These are phyloP conservation scores for Vinca minor DNA, from an alignment of 257 asterid species.

Conservation along the genomic window DNA sequence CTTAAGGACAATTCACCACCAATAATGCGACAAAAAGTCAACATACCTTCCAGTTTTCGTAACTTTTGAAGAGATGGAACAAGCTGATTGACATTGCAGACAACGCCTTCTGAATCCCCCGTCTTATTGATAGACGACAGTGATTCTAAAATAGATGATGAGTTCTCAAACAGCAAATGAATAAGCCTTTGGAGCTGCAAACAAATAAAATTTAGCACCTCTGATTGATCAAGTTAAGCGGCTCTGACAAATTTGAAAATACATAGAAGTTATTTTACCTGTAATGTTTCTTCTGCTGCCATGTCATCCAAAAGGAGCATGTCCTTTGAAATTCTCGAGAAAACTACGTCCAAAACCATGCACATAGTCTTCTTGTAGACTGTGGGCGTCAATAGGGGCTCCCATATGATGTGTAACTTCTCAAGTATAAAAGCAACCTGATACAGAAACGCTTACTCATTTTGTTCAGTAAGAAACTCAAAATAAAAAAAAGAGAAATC, in stretches of 20 bases:
- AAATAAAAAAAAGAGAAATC: conserved; percentile 8
- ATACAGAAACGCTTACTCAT: conserved; percentile 13
- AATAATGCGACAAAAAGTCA: conserved; percentile 8
- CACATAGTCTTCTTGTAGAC: conserved; percentile 64
- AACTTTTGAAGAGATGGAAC: conserved; percentile 59
- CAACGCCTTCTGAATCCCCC: conserved; percentile 37
- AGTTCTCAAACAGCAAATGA: conserved; percentile 72
- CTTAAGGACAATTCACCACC: not conserved
- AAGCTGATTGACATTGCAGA: conserved; percentile 29
- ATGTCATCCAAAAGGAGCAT: conserved; percentile 83
- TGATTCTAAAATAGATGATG: conserved; percentile 56
- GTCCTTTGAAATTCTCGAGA: conserved; percentile 64
- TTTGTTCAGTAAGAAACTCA: conserved; percentile 11
- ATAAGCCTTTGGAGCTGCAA: conserved; percentile 76
- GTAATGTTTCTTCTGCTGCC: conserved; percentile 98
- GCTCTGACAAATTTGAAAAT: not conserved
- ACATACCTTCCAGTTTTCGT: conserved; percentile 67
- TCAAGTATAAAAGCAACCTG: conserved; percentile 94
- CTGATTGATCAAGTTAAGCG: conserved; percentile 15
- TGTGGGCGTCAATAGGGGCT: conserved; percentile 66
- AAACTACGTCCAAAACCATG: conserved; percentile 60
- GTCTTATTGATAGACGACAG: conserved; percentile 30
- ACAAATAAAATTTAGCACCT: conserved; percentile 3
- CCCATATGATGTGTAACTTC: conserved; percentile 96
- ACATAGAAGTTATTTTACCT: conserved; percentile 35